Conservation (phyloP, 805 yeast species). For the Candida methanosorbosa region DNA sequence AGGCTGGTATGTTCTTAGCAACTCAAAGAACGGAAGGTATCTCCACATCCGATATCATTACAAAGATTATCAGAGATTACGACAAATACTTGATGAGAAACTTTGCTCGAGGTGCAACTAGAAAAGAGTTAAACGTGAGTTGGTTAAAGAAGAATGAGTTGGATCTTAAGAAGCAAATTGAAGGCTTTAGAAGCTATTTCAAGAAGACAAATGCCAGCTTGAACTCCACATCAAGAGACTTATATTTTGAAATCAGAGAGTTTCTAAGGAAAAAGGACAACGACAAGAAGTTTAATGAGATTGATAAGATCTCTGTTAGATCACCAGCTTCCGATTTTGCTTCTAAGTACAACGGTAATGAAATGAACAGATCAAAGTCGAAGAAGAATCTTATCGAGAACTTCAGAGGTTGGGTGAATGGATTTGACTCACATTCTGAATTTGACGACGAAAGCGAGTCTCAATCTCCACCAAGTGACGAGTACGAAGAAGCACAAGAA, state of each 20-base stretch:
- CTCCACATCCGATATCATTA: conserved; percentile 91
- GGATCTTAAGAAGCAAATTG: conserved; percentile 85
- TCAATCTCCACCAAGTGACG: background rate
- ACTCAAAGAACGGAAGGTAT: conserved; percentile 97
- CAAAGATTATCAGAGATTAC: conserved; percentile 90
- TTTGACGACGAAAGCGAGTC: conserved; percentile 10
- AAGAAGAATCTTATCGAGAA: conserved; percentile 18
- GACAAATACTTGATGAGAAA: conserved; percentile 95
- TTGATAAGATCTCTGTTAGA: conserved; percentile 7
- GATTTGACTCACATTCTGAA: conserved; percentile 19
- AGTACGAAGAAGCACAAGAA: no score
- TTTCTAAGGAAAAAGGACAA: conserved; percentile 35
- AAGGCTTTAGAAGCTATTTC: conserved; percentile 81
- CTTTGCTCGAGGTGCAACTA: conserved; percentile 94
- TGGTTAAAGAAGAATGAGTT: conserved; percentile 97
- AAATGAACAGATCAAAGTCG: conserved; percentile 14
- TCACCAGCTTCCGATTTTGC: conserved; percentile 67
- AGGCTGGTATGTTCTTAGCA: conserved; percentile 80
- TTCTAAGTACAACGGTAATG: conserved; percentile 51
- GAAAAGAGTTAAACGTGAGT: conserved; percentile 92
- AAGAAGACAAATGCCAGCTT: conserved; percentile 60
- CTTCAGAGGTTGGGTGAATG: conserved; percentile 26
- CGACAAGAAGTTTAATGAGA: conserved; percentile 2
- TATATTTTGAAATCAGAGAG: conserved; percentile 79
- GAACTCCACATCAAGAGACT: conserved; percentile 69